A percentile compares a stretch with the other conserved stretches of the same genome.
Evolutionary conservation across 2,329 filamentous ascomycete genomes (phyloP).

Genomic region (Colletotrichum camelliae): DNA sequence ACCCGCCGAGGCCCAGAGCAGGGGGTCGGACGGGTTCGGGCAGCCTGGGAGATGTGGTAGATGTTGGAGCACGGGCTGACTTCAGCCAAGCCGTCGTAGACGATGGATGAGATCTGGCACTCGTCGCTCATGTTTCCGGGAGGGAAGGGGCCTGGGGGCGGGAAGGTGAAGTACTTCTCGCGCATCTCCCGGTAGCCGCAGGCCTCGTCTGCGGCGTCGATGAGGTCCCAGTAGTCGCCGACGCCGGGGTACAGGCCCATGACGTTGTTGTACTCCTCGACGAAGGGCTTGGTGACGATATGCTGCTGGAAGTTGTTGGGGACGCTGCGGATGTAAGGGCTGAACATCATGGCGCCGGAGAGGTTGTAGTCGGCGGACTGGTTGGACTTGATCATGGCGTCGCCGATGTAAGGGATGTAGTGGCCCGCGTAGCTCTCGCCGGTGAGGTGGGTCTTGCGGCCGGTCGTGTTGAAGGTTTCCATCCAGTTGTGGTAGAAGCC

Average conservation of each 20-base stretch:
- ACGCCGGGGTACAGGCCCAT: constrained; percentile 61
- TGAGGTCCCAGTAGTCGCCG: constrained; percentile 55
- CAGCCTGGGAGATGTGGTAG: constrained; percentile 78
- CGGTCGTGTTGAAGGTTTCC: constrained; percentile 70
- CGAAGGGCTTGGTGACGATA: constrained; percentile 60
- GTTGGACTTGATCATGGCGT: constrained; percentile 72
- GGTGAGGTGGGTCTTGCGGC: constrained; percentile 75
- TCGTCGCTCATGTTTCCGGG: constrained; percentile 39
- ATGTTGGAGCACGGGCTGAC: constrained; percentile 82
- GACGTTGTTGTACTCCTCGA: constrained; percentile 64
- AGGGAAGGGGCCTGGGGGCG: constrained; percentile 67
- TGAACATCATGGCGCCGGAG: constrained; percentile 73
- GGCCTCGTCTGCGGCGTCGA: constrained; percentile 57
- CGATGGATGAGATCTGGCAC: constrained; percentile 61
- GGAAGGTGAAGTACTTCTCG: constrained; percentile 69
- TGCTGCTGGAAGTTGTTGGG: constrained; percentile 48
- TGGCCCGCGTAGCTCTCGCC: constrained; percentile 75
- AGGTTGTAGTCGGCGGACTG: constrained; percentile 72
- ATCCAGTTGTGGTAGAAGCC: constrained; percentile 83
- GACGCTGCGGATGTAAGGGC: constrained; percentile 63
- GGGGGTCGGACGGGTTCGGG: constrained; percentile 71
- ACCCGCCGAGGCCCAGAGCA: constrained; percentile 67
- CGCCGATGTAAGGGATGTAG: constrained; percentile 75
- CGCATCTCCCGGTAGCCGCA: constrained; percentile 71
- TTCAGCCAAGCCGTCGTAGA: constrained; percentile 55